phyloP scores from a whole-genome alignment of 2,329 filamentous ascomycete species.

The Ophiosphaerella narmari region DNA sequence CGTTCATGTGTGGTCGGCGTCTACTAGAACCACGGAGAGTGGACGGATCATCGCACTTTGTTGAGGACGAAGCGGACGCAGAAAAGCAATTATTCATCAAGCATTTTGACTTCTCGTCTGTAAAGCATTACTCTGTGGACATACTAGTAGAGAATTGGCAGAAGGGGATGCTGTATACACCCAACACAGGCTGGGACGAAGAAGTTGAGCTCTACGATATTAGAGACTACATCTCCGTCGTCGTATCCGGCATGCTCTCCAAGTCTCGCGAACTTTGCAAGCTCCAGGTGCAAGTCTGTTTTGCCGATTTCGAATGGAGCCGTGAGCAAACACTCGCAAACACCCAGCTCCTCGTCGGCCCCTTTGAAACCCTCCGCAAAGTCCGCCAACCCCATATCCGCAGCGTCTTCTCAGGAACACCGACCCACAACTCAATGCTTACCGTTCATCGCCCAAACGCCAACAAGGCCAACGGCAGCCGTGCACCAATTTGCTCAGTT shows the following conservation, averaged over 20 bases:
- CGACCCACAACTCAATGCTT: constrained; percentile 21
- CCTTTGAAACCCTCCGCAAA: constrained; percentile 38
- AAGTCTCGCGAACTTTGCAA: constrained; percentile 34
- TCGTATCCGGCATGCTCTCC: constrained; percentile 36
- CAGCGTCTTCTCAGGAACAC: constrained; percentile 28
- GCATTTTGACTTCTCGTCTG: constrained; percentile 32
- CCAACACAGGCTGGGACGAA: constrained; percentile 30
- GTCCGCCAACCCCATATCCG: constrained; percentile 32
- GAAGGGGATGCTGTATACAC: not conserved
- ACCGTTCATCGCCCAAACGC: constrained; percentile 7
- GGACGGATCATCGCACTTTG: constrained; percentile 29
- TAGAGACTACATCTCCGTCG: constrained; percentile 38
- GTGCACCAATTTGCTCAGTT: constrained; percentile 29
- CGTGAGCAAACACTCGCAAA: constrained; percentile 26
- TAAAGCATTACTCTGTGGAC: constrained; percentile 42
- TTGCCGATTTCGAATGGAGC: constrained; percentile 31
- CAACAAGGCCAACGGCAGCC: not conserved
- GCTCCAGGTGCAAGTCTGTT: constrained; percentile 34
- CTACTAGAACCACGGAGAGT: constrained; percentile 34
- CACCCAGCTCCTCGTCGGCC: constrained; percentile 30
- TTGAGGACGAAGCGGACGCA: constrained; percentile 19
- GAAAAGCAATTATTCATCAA: constrained; percentile 29
- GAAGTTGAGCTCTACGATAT: constrained; percentile 46
- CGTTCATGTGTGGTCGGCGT: constrained; percentile 39
- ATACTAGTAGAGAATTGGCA: constrained; percentile 35